Evolutionary conservation across 305 asterid genomes (phyloP).

Genomic region (Ajuga reptans): DNA sequence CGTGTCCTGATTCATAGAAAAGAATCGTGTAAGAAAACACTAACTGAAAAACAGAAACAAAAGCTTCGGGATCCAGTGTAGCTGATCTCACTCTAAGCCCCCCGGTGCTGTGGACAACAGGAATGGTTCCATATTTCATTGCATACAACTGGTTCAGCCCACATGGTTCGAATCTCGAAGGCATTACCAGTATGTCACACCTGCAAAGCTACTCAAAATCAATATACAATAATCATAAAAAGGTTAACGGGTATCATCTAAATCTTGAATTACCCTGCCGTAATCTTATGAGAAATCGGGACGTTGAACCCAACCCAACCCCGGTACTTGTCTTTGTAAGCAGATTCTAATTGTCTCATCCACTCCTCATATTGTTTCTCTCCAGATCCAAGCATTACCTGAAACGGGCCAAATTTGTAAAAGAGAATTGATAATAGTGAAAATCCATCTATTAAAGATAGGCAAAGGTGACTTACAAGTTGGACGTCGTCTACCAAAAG

Average conservation of each 20-base stretch:
- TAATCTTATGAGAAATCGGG: slow-evolving; percentile 83
- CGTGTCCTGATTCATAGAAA: slow-evolving; percentile 57
- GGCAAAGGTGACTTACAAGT: slow-evolving; percentile 41
- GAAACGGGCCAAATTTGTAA: slow-evolving; percentile 7
- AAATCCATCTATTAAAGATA: neutral
- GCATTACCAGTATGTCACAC: slow-evolving; percentile 85
- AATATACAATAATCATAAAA: neutral
- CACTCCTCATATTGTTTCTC: slow-evolving; percentile 93
- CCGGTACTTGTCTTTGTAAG: slow-evolving; percentile 56
- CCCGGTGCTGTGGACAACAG: slow-evolving; percentile 88
- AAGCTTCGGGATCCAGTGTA: neutral
- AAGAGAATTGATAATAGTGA: neutral
- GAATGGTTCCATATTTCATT: slow-evolving; percentile 83
- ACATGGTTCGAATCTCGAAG: slow-evolving; percentile 95
- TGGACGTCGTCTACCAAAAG: slow-evolving; percentile 81
- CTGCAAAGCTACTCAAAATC: slow-evolving; percentile 38
- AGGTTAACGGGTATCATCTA: neutral
- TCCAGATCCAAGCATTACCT: slow-evolving; percentile 99
- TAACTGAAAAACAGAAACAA: neutral
- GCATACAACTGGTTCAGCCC: slow-evolving; percentile 93
- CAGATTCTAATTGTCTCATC: slow-evolving; percentile 74
- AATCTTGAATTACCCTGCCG: slow-evolving; percentile 53
- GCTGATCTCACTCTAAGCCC: slow-evolving; percentile 71
- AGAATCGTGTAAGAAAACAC: neutral
- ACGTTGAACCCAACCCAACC: slow-evolving; percentile 97